These are phyloP conservation scores for Cladophialophora bantiana DNA, from an alignment of 2,329 filamentous ascomycete genomes.

Conservation along the genomic window DNA sequence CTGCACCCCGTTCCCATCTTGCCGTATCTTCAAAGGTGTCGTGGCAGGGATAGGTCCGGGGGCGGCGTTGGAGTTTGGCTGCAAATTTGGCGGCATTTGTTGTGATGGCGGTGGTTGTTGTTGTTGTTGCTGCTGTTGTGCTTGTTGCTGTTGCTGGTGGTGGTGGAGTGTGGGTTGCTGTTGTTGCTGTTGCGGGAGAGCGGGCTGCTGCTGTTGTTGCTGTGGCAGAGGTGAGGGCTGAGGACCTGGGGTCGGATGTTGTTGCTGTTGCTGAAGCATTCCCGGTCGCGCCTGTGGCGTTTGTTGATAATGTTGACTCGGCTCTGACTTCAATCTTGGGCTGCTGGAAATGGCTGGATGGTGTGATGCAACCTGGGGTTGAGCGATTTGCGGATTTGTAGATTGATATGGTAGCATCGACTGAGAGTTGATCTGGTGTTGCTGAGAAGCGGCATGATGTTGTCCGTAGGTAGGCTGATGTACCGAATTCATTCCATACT, in stretches of 20 bases:
- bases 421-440: slow-evolving; percentile 63
- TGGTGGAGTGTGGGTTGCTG: slow-evolving; percentile 58
- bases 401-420: slow-evolving; percentile 63
- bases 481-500: slow-evolving; percentile 60
- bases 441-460: slow-evolving; percentile 61
- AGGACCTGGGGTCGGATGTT: slow-evolving; percentile 53
- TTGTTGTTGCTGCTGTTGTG: slow-evolving; percentile 58
- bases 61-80: slow-evolving; percentile 76
- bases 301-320: slow-evolving; percentile 39
- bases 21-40: slow-evolving; percentile 89
- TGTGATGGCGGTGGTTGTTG: slow-evolving; percentile 52
- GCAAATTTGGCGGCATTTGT: slow-evolving; percentile 63
- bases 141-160: slow-evolving; percentile 54
- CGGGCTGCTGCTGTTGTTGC: slow-evolving; percentile 49
- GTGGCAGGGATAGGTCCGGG: slow-evolving; percentile 97
- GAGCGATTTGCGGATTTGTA: slow-evolving; percentile 51
- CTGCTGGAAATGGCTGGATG: slow-evolving; percentile 68
- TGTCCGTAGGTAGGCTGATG: slow-evolving; percentile 65
- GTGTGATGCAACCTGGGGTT: slow-evolving; percentile 50
- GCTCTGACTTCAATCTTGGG: slow-evolving; percentile 50
- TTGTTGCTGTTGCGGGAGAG: slow-evolving; percentile 66
- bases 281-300: slow-evolving; percentile 55
- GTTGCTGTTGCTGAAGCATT: slow-evolving; percentile 56
- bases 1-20: slow-evolving; percentile 95
- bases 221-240: slow-evolving; percentile 43